phyloP scores from a whole-genome alignment of 164 flowering plant species.

The Protea cynaroides region DNA sequence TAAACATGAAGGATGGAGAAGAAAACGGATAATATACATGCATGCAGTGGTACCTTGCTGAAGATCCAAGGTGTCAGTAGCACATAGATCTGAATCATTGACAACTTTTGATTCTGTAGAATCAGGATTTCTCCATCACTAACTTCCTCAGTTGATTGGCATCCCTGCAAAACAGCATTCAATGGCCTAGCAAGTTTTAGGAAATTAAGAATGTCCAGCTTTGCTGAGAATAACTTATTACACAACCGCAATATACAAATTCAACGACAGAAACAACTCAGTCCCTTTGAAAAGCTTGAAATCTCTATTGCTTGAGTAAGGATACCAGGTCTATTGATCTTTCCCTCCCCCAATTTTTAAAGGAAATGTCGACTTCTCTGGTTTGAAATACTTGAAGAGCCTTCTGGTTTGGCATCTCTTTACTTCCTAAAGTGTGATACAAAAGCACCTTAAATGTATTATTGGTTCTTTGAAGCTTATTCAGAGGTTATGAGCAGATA shows the following conservation, averaged over 20 bases:
- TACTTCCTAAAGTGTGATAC: no score
- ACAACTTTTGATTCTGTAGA: conserved; percentile 13
- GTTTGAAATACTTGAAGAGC: no score
- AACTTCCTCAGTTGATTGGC: conserved; percentile 14
- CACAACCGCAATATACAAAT: not conserved
- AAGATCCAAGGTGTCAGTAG: conserved; percentile 49
- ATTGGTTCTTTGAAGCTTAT: not conserved
- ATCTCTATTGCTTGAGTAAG: not conserved
- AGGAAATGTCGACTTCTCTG: no score
- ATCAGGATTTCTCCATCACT: conserved; percentile 13
- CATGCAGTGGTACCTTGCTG: conserved; percentile 38
- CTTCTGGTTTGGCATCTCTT: no score
- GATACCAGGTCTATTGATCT: no score
- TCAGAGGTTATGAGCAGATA: not conserved
- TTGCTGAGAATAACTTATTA: conserved; percentile 5
- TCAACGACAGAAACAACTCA: conserved; percentile 3
- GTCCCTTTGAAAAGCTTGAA: not conserved
- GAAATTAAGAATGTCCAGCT: conserved; percentile 37
- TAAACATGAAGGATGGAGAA: not conserved
- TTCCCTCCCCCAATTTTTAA: no score
- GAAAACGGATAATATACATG: not conserved
- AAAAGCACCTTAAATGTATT: no score
- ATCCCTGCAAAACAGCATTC: conserved; percentile 14
- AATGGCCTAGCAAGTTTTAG: conserved; percentile 48
- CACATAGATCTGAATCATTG: conserved; percentile 32